Percentiles rank a stretch among this genome's conserved stretches.
These are phyloP conservation scores for Septoria petroselini DNA, from an alignment of 2,329 filamentous ascomycete species.

Conservation along the genomic window DNA sequence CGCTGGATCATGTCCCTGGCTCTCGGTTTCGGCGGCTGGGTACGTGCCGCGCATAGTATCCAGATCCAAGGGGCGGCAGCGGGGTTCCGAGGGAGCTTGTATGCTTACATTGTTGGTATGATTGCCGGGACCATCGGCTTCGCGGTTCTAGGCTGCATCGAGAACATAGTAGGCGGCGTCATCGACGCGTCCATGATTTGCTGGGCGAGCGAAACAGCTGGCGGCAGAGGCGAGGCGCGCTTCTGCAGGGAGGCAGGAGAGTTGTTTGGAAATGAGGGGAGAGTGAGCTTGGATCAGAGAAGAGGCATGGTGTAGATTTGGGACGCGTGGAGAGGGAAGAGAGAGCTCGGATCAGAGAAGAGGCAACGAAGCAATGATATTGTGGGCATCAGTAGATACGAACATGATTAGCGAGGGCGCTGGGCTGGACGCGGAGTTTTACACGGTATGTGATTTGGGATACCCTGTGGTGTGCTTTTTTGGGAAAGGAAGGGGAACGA, in stretches of 20 bases:
- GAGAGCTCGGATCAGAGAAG: too few relatives aligned
- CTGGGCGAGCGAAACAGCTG: conserved; percentile 82
- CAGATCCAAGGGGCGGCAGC: conserved; percentile 56
- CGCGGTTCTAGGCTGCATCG: conserved; percentile 66
- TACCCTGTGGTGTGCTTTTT: too few relatives aligned
- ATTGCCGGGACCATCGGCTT: conserved; percentile 94
- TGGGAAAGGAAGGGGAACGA: too few relatives aligned
- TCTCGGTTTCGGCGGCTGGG: conserved; percentile 94
- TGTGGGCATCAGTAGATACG: too few relatives aligned
- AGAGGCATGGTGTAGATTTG: conserved; percentile 20
- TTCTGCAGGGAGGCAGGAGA: conserved; percentile 91
- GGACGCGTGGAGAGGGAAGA: too few relatives aligned
- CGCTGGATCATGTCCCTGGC: conserved; percentile 86
- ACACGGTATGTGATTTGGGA: too few relatives aligned
- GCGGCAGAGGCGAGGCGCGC: conserved; percentile 59
- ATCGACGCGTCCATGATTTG: conserved; percentile 70
- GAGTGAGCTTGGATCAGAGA: conserved; percentile 15
- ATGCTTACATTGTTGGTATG: conserved; percentile 90
- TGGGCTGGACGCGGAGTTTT: too few relatives aligned
- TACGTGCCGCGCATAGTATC: conserved; percentile 80
- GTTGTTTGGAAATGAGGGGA: conserved; percentile 67
- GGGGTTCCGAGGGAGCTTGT: conserved; percentile 69
- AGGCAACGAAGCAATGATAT: too few relatives aligned
- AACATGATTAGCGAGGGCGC: too few relatives aligned
- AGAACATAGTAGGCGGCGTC: conserved; percentile 40